Evolutionary conservation across 148 eudicot species (phyloP).

Genomic region (Camellia japonica): DNA sequence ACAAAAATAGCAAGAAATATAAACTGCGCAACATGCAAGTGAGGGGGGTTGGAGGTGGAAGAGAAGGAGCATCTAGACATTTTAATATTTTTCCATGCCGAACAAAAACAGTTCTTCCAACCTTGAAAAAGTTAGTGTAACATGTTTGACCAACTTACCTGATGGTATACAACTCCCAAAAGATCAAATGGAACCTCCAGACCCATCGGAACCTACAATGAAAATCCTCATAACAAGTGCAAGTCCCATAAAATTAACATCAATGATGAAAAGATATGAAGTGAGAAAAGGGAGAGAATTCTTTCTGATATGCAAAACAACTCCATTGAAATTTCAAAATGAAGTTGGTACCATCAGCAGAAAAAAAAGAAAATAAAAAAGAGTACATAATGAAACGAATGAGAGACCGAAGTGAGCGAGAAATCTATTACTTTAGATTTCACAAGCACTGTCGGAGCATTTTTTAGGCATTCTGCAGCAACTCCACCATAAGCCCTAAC

Average conservation of each 20-base stretch:
- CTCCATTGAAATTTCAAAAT: background rate
- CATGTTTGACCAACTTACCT: slow-evolving; percentile 37
- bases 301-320: background rate
- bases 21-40: no score
- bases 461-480: slow-evolving; percentile 82
- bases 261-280: background rate
- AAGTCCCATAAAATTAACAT: background rate
- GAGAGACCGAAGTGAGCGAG: background rate
- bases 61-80: background rate
- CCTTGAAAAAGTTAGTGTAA: background rate
- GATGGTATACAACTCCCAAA: slow-evolving; percentile 85
- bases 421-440: slow-evolving; percentile 68
- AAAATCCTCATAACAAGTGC: background rate
- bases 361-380: background rate
- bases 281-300: background rate
- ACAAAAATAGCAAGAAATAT: background rate
- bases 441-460: slow-evolving; percentile 74
- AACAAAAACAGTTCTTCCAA: background rate
- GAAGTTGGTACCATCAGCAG: background rate
- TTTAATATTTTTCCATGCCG: background rate
- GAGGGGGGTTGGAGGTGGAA: background rate
- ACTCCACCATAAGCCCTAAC: slow-evolving; percentile 98
- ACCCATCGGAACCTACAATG: slow-evolving; percentile 69
- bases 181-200: slow-evolving; percentile 84
- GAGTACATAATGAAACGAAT: background rate